A percentile compares a stretch with the other conserved stretches of the same genome.
These are phyloP conservation scores for Termitomyces sp. DNA, from an alignment of 768 basidiomycete genomes.

Conservation along the genomic window DNA sequence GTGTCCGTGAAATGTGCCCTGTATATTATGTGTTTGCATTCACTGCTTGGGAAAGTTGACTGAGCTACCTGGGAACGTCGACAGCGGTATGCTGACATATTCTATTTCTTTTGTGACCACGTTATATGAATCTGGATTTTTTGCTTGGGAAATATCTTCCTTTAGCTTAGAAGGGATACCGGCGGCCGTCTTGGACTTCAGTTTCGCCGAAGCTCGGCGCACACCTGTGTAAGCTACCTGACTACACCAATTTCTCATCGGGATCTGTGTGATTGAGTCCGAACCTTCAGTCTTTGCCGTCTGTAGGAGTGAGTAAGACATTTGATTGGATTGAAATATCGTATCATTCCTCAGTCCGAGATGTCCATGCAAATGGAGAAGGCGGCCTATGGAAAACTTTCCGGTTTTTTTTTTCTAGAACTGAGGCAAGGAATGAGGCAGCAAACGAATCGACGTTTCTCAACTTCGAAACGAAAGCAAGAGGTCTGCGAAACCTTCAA, in stretches of 20 bases:
- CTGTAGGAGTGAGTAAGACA: too few relatives aligned
- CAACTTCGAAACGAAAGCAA: background rate
- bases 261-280: background rate
- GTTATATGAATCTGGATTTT: background rate
- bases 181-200: background rate
- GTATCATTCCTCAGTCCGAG: too few relatives aligned
- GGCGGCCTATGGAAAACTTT: background rate
- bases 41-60: background rate
- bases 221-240: background rate
- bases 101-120: background rate
- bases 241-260: background rate
- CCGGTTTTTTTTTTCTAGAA: background rate
- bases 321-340: too few relatives aligned
- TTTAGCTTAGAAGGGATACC: background rate
- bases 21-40: background rate
- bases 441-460: background rate
- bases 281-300: background rate
- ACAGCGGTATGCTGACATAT: background rate
- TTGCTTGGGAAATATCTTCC: background rate
- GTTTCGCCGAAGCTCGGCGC: background rate
- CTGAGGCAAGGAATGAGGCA: background rate
- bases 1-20: background rate
- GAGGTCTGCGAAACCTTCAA: background rate
- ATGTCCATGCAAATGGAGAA: background rate
- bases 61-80: background rate